These are phyloP conservation scores for Nidula niveotomentosa DNA, from an alignment of 1,284 basidiomycete genomes.

Conservation along the genomic window DNA sequence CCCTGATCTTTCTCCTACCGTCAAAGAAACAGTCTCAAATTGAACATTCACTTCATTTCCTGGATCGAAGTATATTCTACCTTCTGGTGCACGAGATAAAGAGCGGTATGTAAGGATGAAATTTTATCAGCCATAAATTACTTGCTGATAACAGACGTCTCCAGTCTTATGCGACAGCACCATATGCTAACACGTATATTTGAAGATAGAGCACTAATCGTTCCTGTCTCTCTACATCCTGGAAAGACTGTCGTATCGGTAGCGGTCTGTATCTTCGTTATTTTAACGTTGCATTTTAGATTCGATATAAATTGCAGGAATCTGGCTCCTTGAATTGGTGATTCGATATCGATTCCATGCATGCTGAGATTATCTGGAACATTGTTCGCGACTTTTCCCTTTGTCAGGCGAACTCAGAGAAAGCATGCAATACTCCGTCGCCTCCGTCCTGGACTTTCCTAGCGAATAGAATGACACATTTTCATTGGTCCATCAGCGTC, in stretches of 20 bases:
- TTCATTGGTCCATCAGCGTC: background rate
- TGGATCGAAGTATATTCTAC: background rate
- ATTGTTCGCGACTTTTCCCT: background rate
- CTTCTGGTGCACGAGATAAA: background rate
- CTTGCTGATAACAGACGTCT: background rate
- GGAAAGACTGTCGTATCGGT: background rate
- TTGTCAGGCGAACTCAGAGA: background rate
- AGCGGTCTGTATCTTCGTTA: background rate
- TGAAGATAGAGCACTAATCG: background rate
- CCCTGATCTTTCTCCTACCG: too few relatives aligned
- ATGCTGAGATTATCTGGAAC: too few relatives aligned
- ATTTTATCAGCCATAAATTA: background rate
- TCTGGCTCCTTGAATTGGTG: background rate
- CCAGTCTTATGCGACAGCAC: background rate
- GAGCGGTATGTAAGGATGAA: background rate
- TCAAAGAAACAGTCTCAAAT: too few relatives aligned
- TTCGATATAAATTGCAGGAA: background rate
- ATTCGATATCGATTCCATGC: too few relatives aligned
- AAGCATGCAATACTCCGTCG: background rate
- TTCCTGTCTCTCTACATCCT: background rate
- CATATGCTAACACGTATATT: background rate
- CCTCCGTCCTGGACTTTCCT: background rate
- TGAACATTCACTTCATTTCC: background rate
- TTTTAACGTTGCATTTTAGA: background rate
- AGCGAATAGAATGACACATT: background rate